Conservation (phyloP, 2,329 filamentous ascomycete genomes). For the Aspergillus caelatus region DNA sequence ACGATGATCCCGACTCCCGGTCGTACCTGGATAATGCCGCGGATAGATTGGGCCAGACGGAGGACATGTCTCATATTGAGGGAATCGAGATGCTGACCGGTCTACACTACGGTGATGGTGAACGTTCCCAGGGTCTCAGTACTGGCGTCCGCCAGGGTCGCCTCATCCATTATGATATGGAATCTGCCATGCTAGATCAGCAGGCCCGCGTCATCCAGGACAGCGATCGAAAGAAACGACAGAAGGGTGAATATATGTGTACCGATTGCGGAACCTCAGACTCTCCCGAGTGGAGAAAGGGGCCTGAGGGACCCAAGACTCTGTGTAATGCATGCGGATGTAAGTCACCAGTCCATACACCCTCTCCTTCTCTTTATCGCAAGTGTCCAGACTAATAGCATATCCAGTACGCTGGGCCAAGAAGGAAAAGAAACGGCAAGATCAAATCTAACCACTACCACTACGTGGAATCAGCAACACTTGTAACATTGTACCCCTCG, state of each 20-base stretch:
- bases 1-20: slow-evolving; percentile 42
- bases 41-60: slow-evolving; percentile 83
- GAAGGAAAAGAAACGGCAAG: slow-evolving; percentile 73
- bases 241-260: slow-evolving; percentile 93
- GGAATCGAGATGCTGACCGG: slow-evolving; percentile 94
- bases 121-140: slow-evolving; percentile 83
- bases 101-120: slow-evolving; percentile 82
- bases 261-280: slow-evolving; percentile 94
- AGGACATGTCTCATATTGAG: slow-evolving; percentile 75
- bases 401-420: slow-evolving; percentile 60
- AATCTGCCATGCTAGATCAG: slow-evolving; percentile 80
- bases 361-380: slow-evolving; percentile 1
- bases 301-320: slow-evolving; percentile 89
- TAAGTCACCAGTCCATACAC: slow-evolving; percentile 39
- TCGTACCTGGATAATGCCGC: slow-evolving; percentile 73
- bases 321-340: slow-evolving; percentile 95
- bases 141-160: slow-evolving; percentile 81
- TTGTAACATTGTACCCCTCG: neutral
- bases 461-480: neutral
- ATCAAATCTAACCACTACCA: slow-evolving; percentile 19
- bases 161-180: slow-evolving; percentile 81
- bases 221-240: slow-evolving; percentile 80
- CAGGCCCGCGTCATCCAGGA: slow-evolving; percentile 55
- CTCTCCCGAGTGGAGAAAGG: slow-evolving; percentile 94
- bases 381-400: neutral